Percentiles rank a stretch among this genome's conserved stretches.
Evolutionary conservation across 2,329 filamentous ascomycete genomes (phyloP).

Genomic region (Ilyonectria sp.): DNA sequence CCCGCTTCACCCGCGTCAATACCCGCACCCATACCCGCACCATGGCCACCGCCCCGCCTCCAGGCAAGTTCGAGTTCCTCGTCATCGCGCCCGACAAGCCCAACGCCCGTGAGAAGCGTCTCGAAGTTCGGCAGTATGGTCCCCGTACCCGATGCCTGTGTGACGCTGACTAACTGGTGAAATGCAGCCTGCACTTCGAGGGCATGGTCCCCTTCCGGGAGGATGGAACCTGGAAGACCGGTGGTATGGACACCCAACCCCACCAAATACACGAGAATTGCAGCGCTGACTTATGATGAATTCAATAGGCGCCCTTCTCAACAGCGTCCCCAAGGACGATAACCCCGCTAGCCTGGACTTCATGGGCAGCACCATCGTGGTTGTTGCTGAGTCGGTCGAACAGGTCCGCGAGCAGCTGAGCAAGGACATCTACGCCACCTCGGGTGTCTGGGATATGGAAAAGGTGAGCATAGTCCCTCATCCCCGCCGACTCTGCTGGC

Average conservation of each 20-base stretch:
- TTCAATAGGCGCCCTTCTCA: conserved; percentile 74
- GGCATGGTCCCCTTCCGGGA: conserved; percentile 67
- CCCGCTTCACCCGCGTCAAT: conserved; percentile 10
- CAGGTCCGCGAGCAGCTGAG: conserved; percentile 77
- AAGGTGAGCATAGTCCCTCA: conserved; percentile 62
- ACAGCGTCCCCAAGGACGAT: conserved; percentile 75
- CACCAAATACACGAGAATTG: neutral
- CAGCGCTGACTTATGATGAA: neutral
- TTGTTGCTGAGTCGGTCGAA: conserved; percentile 76
- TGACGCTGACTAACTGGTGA: conserved; percentile 32
- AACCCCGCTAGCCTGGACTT: conserved; percentile 74
- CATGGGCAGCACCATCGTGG: conserved; percentile 80
- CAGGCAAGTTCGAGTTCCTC: conserved; percentile 73
- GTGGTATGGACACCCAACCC: conserved; percentile 64
- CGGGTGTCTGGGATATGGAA: conserved; percentile 85
- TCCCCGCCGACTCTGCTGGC: neutral
- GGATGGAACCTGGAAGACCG: conserved; percentile 73
- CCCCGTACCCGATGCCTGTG: neutral
- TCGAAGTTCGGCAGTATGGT: conserved; percentile 71
- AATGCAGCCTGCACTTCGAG: conserved; percentile 65
- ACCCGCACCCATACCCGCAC: conserved; percentile 35
- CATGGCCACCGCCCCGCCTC: conserved; percentile 47
- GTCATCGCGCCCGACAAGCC: conserved; percentile 79
- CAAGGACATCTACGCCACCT: conserved; percentile 80
- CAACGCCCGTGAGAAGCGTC: conserved; percentile 71